A percentile compares a stretch with the other conserved stretches of the same genome.
Evolutionary conservation across 805 yeast genomes (phyloP).

Genomic region (Kluyveromyces siamensis): DNA sequence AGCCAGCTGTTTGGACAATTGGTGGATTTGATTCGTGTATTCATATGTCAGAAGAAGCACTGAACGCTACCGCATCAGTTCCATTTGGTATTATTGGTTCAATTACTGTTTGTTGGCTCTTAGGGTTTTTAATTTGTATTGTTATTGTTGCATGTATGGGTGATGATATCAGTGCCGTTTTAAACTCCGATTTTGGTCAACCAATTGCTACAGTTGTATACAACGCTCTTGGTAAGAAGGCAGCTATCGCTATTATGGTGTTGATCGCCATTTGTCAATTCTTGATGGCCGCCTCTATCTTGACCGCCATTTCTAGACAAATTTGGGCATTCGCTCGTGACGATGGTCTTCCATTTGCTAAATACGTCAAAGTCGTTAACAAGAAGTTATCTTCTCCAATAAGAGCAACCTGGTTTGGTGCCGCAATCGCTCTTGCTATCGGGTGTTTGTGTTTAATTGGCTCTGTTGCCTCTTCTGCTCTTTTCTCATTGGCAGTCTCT

Average conservation of each 20-base stretch:
- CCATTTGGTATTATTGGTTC: constrained; percentile 57
- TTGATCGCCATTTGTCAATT: constrained; percentile 51
- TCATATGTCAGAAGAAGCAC: constrained; percentile 65
- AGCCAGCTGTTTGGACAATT: constrained; percentile 67
- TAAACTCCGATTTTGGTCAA: constrained; percentile 42
- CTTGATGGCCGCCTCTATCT: constrained; percentile 53
- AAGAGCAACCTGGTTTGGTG: constrained; percentile 42
- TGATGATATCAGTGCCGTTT: constrained; percentile 32
- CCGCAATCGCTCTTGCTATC: constrained; percentile 25
- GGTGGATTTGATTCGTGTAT: constrained; percentile 64
- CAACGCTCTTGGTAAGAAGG: constrained; percentile 50
- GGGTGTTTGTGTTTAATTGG: constrained; percentile 33
- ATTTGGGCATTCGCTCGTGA: constrained; percentile 70
- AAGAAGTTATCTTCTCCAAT: constrained; percentile 47
- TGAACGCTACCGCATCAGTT: constrained; percentile 49
- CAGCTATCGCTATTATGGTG: constrained; percentile 58
- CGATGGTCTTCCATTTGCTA: constrained; percentile 55
- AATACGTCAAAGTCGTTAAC: constrained; percentile 45
- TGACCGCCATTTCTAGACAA: constrained; percentile 56
- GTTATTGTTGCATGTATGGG: constrained; percentile 46
- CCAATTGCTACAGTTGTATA: constrained; percentile 56
- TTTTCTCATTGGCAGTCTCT: constrained; percentile 31
- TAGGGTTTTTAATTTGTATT: constrained; percentile 48
- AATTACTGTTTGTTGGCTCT: constrained; percentile 42
- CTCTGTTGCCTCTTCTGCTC: constrained; percentile 32